A percentile compares a stretch with the other conserved stretches of the same genome.
Evolutionary conservation across 2,329 filamentous ascomycete genomes (phyloP).

Genomic region (Colletotrichum sp.): DNA sequence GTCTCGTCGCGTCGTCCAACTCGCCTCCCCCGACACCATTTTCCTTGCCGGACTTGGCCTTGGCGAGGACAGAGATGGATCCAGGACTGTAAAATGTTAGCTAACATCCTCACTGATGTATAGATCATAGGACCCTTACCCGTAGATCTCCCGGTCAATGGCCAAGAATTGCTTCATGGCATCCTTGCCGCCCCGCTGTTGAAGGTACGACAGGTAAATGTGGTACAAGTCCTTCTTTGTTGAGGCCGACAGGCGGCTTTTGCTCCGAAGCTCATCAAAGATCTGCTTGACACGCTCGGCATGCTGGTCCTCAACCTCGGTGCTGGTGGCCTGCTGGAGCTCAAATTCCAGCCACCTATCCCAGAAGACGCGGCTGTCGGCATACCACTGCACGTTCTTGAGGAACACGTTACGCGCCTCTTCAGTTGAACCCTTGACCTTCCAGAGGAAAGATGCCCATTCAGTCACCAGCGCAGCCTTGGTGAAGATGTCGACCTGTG

Average conservation of each 20-base stretch:
- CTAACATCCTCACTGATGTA: background rate
- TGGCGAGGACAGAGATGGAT: constrained; percentile 49
- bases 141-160: constrained; percentile 87
- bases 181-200: constrained; percentile 81
- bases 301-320: constrained; percentile 67
- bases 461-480: constrained; percentile 89
- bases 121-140: constrained; percentile 54
- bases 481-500: constrained; percentile 74
- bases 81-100: constrained; percentile 40
- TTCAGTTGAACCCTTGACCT: constrained; percentile 78
- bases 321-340: constrained; percentile 76
- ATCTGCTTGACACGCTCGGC: constrained; percentile 81
- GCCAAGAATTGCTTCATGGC: constrained; percentile 85
- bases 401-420: constrained; percentile 85
- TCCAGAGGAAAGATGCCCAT: constrained; percentile 88
- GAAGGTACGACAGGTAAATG: constrained; percentile 82
- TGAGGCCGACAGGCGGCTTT: constrained; percentile 70
- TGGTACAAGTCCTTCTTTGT: constrained; percentile 78
- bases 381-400: constrained; percentile 83
- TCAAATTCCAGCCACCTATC: constrained; percentile 88
- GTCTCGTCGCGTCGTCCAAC: constrained; percentile 55
- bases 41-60: constrained; percentile 48
- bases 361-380: constrained; percentile 90
- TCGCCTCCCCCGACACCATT: constrained; percentile 47
- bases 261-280: constrained; percentile 74